Base-by-base conservation (phyloP, 441 rosid genomes). In the Pelargonium myrrhifolium region DNA sequence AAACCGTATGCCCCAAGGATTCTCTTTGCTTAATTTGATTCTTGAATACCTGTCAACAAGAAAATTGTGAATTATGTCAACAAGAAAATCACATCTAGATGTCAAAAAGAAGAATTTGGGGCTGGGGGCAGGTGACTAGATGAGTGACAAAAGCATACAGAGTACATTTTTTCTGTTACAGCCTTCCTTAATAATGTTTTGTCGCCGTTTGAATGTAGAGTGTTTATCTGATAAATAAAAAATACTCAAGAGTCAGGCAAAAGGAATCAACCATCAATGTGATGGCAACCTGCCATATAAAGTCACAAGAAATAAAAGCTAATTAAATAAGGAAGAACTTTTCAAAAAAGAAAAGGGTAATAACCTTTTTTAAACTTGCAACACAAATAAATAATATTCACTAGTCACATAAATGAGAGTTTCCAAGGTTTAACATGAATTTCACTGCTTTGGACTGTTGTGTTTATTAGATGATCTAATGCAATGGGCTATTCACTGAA, bases 141-240 rank as follows among this genome's bases (percentile, higher is more conserved):
- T n/a, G 55, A 69, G 65, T 74, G 65, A 63, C 62, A 75, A 71
- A 75, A 79, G 60, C 92, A 75, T 90, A 93, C 98, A 67, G 98
- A 90, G 76, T 83, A 89, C 96, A 93, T 87, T 63, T 87, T 84
- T 71, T 93, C 98, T 5, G 97, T 85, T 28, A 93, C 97, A 17
- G 79, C 77, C 77, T 89, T 93, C 78, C 97, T 78, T 74, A 93
- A 56, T 4, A 80, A 49, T 78, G 84, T 78, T 84, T 93, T 90
- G 75, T 93, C 93, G 58, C 93, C 93, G 40, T 86, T 82, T 12
- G 93, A 96, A 70, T 90, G 49, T 65, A 84, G 68, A 74, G 74
- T 76, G 75, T 84, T 90, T 77, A 90, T 90, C 98, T 93, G 82
- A 73, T 35, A 64, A 71, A 65, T 60, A 71, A 62, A 37, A 67